Conservation (phyloP, 805 yeast genomes). For the Metschnikowia continentalis region DNA sequence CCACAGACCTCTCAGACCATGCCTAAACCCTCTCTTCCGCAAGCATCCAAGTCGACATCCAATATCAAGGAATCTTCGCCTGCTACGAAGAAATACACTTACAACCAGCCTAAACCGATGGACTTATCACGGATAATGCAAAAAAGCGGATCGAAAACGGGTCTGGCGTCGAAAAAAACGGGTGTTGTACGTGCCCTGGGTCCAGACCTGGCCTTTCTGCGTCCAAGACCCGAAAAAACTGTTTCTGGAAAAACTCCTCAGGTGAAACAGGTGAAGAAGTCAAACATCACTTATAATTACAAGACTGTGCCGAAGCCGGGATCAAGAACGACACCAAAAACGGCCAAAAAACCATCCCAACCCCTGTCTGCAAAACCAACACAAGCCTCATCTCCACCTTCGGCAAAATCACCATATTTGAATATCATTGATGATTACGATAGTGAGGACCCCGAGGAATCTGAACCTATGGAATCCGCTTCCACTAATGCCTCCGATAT, state of each 20-base stretch:
- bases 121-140: conserved; percentile 34
- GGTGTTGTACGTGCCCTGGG: conserved; percentile 1
- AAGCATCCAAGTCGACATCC: conserved; percentile 21
- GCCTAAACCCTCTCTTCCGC: conserved; percentile 1
- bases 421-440: conserved; percentile 23
- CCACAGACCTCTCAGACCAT: background rate
- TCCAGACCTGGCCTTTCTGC: conserved; percentile 1
- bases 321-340: too few species aligned
- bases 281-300: conserved; percentile 33
- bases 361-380: background rate
- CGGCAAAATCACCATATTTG: conserved; percentile 23
- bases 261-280: conserved; percentile 16
- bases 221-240: conserved; percentile 1
- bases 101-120: conserved; percentile 38
- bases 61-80: conserved; percentile 17
- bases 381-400: background rate
- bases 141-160: conserved; percentile 8
- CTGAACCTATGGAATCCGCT: background rate
- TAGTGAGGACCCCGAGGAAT: conserved; percentile 9
- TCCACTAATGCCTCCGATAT: conserved; percentile 6
- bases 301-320: conserved; percentile 7
- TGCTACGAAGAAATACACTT: conserved; percentile 24
- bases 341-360: background rate
- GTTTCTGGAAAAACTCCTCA: conserved; percentile 3
- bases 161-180: background rate